phyloP scores from a whole-genome alignment of 2,329 filamentous ascomycete genomes.

The Phyllosticta capitalensis region DNA sequence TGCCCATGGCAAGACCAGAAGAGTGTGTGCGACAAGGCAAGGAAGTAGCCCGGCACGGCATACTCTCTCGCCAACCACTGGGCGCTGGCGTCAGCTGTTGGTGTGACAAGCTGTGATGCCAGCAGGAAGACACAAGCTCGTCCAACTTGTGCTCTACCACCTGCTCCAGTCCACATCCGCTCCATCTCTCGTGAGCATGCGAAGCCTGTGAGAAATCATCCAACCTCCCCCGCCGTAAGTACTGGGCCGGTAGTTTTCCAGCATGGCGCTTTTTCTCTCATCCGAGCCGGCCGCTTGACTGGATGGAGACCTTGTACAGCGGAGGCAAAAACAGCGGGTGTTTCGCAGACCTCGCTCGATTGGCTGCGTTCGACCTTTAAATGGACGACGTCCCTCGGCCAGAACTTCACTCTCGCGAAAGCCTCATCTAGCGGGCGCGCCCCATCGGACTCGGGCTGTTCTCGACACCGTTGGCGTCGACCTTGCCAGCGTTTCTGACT shows the following conservation, averaged over 20 bases:
- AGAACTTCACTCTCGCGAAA: not conserved
- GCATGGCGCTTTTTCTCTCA: not conserved
- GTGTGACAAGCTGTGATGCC: not conserved
- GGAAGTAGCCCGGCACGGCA: not conserved
- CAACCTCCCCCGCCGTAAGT: not conserved
- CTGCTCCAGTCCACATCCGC: no score
- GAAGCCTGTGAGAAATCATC: not conserved
- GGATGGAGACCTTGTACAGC: not conserved
- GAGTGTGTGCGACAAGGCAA: not conserved
- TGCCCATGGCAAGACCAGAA: not conserved
- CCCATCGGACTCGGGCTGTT: not conserved
- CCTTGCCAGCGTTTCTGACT: conserved; percentile 29
- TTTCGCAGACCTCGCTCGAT: not conserved
- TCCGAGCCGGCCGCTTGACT: not conserved
- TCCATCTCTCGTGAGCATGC: not conserved
- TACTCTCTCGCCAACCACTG: not conserved
- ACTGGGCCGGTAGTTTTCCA: not conserved
- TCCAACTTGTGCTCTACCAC: no score
- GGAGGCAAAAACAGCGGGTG: not conserved
- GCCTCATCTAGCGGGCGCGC: not conserved
- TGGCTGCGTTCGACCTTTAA: not conserved
- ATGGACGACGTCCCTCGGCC: not conserved
- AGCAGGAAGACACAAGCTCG: not conserved
- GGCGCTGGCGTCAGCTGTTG: not conserved
- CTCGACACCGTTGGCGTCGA: conserved; percentile 3